Evolutionary conservation across 441 rosid genomes (phyloP).

Genomic region (Pelargonium fulgidum): DNA sequence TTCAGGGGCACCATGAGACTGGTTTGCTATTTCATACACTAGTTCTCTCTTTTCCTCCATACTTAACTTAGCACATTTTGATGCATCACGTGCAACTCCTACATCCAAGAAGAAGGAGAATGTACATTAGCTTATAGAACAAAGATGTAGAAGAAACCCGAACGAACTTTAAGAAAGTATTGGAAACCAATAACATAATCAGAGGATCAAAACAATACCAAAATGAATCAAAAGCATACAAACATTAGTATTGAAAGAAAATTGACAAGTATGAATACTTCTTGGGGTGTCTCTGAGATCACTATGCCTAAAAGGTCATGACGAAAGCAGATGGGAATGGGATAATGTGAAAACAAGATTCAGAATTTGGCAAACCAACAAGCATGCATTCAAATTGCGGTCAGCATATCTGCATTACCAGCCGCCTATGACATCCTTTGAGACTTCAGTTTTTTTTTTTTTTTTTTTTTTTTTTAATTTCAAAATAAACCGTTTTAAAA

Average conservation of each 20-base stretch:
- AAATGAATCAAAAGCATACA: background rate
- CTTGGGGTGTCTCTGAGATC: background rate
- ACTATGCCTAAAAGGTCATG: background rate
- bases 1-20: constrained; percentile 55
- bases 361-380: background rate
- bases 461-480: no score
- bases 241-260: background rate
- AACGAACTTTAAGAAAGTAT: background rate
- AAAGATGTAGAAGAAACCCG: background rate
- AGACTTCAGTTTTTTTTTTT: constrained; percentile 5
- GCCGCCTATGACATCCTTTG: constrained; percentile 1
- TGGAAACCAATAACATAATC: background rate
- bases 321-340: constrained; percentile 4
- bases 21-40: constrained; percentile 64
- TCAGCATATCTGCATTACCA: constrained; percentile 10
- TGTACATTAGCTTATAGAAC: background rate
- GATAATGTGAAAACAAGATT: background rate
- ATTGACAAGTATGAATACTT: background rate
- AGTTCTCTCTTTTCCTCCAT: constrained; percentile 82
- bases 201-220: background rate
- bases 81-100: constrained; percentile 55
- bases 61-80: constrained; percentile 62
- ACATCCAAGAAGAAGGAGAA: constrained; percentile 6
- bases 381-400: constrained; percentile 6
- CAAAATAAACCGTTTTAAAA: background rate